These are phyloP conservation scores for Lentinula lateritia DNA, from an alignment of 768 basidiomycete species.

Conservation along the genomic window DNA sequence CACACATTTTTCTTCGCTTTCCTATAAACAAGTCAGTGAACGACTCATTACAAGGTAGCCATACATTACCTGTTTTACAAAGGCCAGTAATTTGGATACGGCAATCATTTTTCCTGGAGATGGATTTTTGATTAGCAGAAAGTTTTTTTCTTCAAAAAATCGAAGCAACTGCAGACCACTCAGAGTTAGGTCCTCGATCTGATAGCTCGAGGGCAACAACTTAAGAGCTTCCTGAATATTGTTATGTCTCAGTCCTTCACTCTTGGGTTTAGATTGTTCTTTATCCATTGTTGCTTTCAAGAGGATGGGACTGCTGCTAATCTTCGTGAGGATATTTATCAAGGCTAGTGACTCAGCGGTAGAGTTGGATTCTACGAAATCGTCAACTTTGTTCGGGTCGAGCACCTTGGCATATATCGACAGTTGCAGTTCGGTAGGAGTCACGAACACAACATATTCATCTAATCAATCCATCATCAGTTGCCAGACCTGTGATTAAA, in stretches of 20 bases:
- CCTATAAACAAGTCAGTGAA: constrained; percentile 27
- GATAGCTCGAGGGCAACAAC: constrained; percentile 53
- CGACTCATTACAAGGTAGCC: neutral
- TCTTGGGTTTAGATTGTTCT: constrained; percentile 36
- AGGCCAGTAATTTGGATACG: constrained; percentile 56
- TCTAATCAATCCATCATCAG: constrained; percentile 38
- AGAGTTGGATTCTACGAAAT: constrained; percentile 55
- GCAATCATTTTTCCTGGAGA: constrained; percentile 67
- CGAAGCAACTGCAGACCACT: constrained; percentile 55
- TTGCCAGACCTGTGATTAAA: neutral
- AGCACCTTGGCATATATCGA: constrained; percentile 76
- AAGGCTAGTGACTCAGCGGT: constrained; percentile 76
- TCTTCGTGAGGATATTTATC: constrained; percentile 78
- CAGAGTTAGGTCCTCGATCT: constrained; percentile 65
- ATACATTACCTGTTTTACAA: constrained; percentile 47
- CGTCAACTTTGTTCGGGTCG: constrained; percentile 61
- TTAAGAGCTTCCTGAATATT: constrained; percentile 56
- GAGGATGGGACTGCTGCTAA: constrained; percentile 89
- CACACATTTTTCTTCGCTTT: constrained; percentile 90
- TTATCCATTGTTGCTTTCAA: constrained; percentile 75
- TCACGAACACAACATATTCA: constrained; percentile 97
- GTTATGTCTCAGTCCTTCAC: constrained; percentile 35
- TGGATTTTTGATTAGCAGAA: constrained; percentile 2
- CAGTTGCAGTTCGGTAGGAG: constrained; percentile 79
- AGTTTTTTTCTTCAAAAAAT: neutral